Conservation (phyloP, 176 grass and related monocot genomes). For the Hordeum marinum region DNA sequence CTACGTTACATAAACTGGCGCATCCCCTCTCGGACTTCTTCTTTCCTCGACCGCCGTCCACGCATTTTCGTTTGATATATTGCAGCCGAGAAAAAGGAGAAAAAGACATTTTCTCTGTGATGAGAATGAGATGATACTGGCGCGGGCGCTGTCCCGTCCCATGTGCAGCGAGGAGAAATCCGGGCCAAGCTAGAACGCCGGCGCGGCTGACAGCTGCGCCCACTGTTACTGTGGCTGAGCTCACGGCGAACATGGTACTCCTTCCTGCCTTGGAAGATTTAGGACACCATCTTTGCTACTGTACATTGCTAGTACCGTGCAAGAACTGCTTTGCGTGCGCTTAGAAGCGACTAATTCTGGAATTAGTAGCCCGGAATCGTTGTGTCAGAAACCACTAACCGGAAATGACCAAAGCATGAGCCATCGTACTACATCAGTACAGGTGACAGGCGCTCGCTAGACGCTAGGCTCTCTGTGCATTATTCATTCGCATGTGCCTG, state of each 20-base stretch:
- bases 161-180: background rate
- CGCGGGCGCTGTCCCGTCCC: background rate
- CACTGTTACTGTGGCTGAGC: slow-evolving; percentile 38
- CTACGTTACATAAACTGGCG: too few relatives aligned
- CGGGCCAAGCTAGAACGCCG: background rate
- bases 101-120: too few relatives aligned
- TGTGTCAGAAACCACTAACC: background rate
- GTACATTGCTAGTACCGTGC: too few relatives aligned
- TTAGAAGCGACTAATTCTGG: slow-evolving; percentile 20
- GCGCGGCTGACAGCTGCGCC: background rate
- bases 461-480: background rate
- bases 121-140: too few relatives aligned
- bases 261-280: background rate
- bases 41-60: background rate
- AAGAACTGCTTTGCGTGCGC: background rate
- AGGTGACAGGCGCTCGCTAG: background rate
- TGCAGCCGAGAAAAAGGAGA: background rate
- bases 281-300: background rate
- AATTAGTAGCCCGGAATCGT: background rate
- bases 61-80: background rate
- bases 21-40: background rate
- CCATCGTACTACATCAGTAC: background rate
- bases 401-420: background rate
- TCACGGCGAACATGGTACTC: background rate
- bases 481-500: background rate